Evolutionary conservation across 148 eudicot species (phyloP), one percentile per base, ranked within the genome.

Genomic region (Polygonum aviculare): DNA sequence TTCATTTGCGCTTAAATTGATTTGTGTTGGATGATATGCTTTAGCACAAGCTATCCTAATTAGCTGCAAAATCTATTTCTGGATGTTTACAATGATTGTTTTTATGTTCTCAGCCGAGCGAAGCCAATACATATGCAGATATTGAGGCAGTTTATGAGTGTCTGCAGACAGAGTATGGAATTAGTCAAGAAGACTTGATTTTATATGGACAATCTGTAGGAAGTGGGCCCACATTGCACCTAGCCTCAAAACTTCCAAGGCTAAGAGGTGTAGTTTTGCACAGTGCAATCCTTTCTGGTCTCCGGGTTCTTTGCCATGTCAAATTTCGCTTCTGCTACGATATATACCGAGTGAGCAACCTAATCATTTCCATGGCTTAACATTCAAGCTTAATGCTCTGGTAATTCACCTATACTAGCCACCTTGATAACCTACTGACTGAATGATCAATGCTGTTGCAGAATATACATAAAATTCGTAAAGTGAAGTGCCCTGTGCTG

Each of bases 131-230:
- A 21, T 96, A 96, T 77, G 90, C 97, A 22, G 99, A 96, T 85
- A 93, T 96, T 78, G 98, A 96, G 87, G 99, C 98, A 59, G 97
- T 93, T 40, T 96, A 96, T 36, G 94, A 88, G 81, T 96, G 99
- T 81, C 97, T 96, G 69, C 84, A 96, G 82, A 88, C 94, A 7
- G 94, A 93, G 78, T 96, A 93, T 57, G 99, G 99, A 54, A 79
- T 88, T 36, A 86, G 97, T 83, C 99, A 96, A 82, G 99, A 96
- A 84, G 91, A 96, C 80, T 75, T 96, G 69, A 93, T 96, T 80
- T 82, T 96, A 75, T 96, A 96, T 33, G 99, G 99, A 22, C 99
- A 96, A 80, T 96, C 99, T 3, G 99, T 96, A 60, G 99, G 99
- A 80, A 96, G 99, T 69, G 99, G 99, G 38, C 99, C 99, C 72